Percentiles rank a stretch among this genome's conserved stretches.
Evolutionary conservation across 768 basidiomycete genomes (phyloP).

Genomic region (Chiua virens): DNA sequence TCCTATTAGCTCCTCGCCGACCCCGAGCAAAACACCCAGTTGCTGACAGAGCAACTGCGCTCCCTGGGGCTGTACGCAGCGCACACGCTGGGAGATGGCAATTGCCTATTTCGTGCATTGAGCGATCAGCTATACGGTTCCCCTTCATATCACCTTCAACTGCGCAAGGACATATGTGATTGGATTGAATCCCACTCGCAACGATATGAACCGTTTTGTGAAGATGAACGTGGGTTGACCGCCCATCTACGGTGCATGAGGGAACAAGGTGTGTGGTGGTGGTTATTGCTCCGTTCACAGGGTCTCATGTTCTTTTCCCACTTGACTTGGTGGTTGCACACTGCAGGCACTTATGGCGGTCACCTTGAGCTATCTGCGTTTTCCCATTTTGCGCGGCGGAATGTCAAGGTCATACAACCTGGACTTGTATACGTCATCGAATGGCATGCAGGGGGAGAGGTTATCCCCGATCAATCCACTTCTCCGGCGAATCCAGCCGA

Average conservation of each 20-base stretch:
- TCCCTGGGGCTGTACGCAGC: conserved; percentile 85
- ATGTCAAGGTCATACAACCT: conserved; percentile 92
- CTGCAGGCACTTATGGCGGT: conserved; percentile 81
- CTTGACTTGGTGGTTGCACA: conserved; percentile 10
- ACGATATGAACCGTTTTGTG: conserved; percentile 85
- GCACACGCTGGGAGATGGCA: conserved; percentile 84
- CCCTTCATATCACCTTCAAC: conserved; percentile 61
- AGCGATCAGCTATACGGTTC: conserved; percentile 86
- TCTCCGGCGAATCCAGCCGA: conserved; percentile 28
- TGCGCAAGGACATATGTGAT: conserved; percentile 78
- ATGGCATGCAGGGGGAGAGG: conserved; percentile 63
- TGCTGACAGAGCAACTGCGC: conserved; percentile 71
- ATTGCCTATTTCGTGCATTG: conserved; percentile 90
- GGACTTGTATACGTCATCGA: conserved; percentile 90
- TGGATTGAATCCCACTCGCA: conserved; percentile 71
- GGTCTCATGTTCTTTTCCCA: conserved; percentile 2
- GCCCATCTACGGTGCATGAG: conserved; percentile 77
- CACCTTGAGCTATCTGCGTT: conserved; percentile 94
- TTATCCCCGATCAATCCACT: conserved; percentile 26
- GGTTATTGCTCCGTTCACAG: neutral
- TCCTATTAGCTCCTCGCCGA: conserved; percentile 46
- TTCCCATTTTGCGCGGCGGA: conserved; percentile 71
- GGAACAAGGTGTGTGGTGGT: conserved; percentile 55
- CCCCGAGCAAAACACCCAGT: conserved; percentile 62
- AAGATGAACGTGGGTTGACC: conserved; percentile 75